These are phyloP conservation scores for Haplosporangium sp. DNA, from an alignment of 371 early-diverging fungal species.

Conservation along the genomic window DNA sequence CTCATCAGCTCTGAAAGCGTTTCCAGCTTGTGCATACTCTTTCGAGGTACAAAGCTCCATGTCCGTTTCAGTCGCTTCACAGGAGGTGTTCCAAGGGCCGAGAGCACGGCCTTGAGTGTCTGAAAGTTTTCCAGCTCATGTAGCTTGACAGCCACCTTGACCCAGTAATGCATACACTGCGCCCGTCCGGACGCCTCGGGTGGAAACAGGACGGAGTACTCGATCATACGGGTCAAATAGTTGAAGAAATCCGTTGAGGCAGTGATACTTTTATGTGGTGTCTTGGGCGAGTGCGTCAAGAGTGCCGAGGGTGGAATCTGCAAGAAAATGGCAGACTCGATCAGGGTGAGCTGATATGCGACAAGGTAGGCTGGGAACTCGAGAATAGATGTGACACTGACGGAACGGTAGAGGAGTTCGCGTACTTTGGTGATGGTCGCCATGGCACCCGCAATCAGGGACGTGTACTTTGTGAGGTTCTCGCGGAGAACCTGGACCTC, in stretches of 20 bases:
- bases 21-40: constrained; percentile 69
- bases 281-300: constrained; percentile 73
- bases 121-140: constrained; percentile 78
- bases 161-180: constrained; percentile 77
- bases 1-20: constrained; percentile 72
- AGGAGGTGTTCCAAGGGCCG: constrained; percentile 81
- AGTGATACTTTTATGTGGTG: constrained; percentile 76
- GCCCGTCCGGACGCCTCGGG: constrained; percentile 72
- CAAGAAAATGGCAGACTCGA: constrained; percentile 77
- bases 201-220: constrained; percentile 75
- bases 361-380: constrained; percentile 75
- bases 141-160: constrained; percentile 75
- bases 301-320: constrained; percentile 74
- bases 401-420: constrained; percentile 67
- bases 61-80: constrained; percentile 81
- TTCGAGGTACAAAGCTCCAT: constrained; percentile 80
- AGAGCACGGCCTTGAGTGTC: constrained; percentile 78
- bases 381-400: constrained; percentile 68
- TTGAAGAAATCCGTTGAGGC: constrained; percentile 88
- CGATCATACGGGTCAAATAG: constrained; percentile 80
- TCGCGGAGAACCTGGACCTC: constrained; percentile 53
- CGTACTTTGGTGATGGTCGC: constrained; percentile 67
- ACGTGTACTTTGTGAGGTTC: constrained; percentile 59
- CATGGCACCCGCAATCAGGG: constrained; percentile 59
- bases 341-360: constrained; percentile 79